Percentiles rank a stretch among this genome's conserved stretches.
Evolutionary conservation across 1,139 yeast genomes (phyloP).

Genomic region (Eremothecium gossypii): DNA sequence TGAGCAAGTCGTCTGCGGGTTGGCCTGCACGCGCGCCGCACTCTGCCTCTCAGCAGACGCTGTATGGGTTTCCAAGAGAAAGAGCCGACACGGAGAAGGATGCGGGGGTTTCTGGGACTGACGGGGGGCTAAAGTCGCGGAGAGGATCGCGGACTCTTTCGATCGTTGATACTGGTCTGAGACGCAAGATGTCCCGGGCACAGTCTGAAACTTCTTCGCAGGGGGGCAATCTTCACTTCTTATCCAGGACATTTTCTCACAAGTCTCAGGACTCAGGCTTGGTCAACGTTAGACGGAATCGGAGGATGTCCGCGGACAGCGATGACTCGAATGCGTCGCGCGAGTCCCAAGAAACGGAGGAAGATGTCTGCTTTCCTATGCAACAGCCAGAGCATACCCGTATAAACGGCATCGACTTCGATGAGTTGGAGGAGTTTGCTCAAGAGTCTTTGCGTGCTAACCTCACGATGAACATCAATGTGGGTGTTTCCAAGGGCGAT

Average conservation of each 20-base stretch:
- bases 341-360: constrained; percentile 80
- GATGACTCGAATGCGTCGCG: constrained; percentile 69
- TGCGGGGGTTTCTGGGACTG: background rate
- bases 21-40: constrained; percentile 19
- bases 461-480: background rate
- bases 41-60: constrained; percentile 12
- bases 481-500: background rate
- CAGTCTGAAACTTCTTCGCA: constrained; percentile 8
- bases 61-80: constrained; percentile 2
- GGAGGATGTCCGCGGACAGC: constrained; percentile 39
- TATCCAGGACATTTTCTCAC: constrained; percentile 11
- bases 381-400: constrained; percentile 52
- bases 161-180: constrained; percentile 8
- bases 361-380: constrained; percentile 97
- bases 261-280: constrained; percentile 10
- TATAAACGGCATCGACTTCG: constrained; percentile 68
- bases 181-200: constrained; percentile 9
- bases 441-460: constrained; percentile 32
- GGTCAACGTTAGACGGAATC: constrained; percentile 12
- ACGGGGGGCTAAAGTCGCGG: constrained; percentile 5
- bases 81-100: background rate
- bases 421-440: constrained; percentile 68
- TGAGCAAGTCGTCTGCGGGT: constrained; percentile 10
- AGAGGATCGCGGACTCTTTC: constrained; percentile 11
- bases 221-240: constrained; percentile 6